A percentile compares a stretch with the other conserved stretches of the same genome.
Conservation (phyloP, 768 basidiomycete species). For the Hydnomerulius pinastri region DNA sequence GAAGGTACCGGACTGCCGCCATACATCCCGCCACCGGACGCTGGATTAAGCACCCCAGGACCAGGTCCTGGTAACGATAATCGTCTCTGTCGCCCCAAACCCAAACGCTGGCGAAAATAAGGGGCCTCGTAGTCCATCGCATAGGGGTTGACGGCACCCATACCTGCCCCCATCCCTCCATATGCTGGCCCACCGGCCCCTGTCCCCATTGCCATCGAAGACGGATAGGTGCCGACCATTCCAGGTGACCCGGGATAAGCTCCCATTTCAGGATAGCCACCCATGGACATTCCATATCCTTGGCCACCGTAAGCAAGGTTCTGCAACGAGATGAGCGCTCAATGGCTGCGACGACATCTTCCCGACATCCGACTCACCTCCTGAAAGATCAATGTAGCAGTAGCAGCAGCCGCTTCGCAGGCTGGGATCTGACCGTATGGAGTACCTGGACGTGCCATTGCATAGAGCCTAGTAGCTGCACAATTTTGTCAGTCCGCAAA, state of each 20-base stretch:
- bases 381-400: conserved; percentile 61
- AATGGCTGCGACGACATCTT: background rate
- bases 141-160: conserved; percentile 3
- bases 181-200: background rate
- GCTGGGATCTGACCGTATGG: conserved; percentile 50
- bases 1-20: background rate
- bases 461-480: conserved; percentile 58
- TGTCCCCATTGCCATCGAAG: background rate
- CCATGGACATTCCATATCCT: background rate
- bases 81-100: background rate
- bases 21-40: background rate
- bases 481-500: conserved; percentile 3
- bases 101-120: conserved; percentile 1
- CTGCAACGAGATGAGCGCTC: background rate
- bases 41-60: background rate
- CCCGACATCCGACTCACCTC: conserved; percentile 41
- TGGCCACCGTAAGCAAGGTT: background rate
- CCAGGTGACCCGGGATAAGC: background rate
- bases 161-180: background rate
- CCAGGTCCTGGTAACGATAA: background rate
- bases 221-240: background rate
- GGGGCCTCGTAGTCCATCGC: conserved; percentile 10
- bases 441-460: conserved; percentile 46
- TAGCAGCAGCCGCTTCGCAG: conserved; percentile 68
- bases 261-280: background rate